Base-by-base conservation (phyloP, 176 grass and related monocot genomes). In the Oropetium thomaeum region DNA sequence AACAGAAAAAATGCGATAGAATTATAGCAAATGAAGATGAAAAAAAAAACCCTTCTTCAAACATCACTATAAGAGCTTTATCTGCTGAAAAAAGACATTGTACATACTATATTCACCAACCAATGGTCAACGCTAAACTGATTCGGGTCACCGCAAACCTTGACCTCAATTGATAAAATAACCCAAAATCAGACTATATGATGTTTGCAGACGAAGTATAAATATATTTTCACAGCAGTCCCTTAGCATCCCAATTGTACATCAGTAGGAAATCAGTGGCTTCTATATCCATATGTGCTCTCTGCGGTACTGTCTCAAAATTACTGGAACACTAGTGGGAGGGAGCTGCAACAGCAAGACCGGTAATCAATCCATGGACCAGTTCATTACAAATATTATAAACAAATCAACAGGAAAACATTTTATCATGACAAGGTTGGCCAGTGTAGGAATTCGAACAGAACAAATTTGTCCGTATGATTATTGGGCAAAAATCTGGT, bases 301-400 rank as follows among this genome's bases (percentile, higher is more conserved):
- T 80, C 75, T 87, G 62, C 88, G 83, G 79, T 91, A 93, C 73
- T 93, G 83, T 64, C 90, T 79, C 41, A 97, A 84, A 77, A 93
- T 89, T 48, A 91, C 93, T 38, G 90, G 93, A 39, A 97, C 93
- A 74, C 93, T 91, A 28, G 93, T 90, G 34, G 93, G 90, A 67
- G 90, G 93, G 53, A 97, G 88, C 93, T 97, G 83, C 52, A 15
- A 70, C 45, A 82, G 44, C 16, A 77, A 37, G 62, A 63, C 10
- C 76, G 20, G 11, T 31, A 43, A 77, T 77, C 44, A 79, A 57
- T 69, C 74, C 64, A 30, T 75, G 35, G 26, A 69, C 30, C 1
- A 66, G 17, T 20, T 19, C 16, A 45, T 57, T 20, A 61, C 60
- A 83, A 82, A 28, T 68, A 79, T 49, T 23, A 70, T 38, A 68